Conservation (phyloP, 805 yeast species). For the Candida wancherniae region DNA sequence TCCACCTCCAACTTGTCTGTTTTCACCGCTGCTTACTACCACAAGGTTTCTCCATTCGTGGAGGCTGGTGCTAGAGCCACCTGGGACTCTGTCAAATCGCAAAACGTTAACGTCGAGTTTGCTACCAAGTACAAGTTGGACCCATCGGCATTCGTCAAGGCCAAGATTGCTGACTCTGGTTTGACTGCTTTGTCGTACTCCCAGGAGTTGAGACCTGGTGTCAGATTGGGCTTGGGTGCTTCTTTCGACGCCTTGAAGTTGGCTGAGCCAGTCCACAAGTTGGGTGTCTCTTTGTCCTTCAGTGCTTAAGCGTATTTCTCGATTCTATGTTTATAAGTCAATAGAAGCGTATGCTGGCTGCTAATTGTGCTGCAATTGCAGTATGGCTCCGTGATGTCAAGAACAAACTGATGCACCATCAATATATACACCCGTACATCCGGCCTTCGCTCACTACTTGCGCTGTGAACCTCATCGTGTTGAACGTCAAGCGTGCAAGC, state of each 20-base stretch:
- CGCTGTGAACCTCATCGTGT: slow-evolving; percentile 2
- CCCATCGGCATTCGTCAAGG: slow-evolving; percentile 85
- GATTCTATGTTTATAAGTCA: not conserved
- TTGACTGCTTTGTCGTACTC: slow-evolving; percentile 89
- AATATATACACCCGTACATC: slow-evolving; percentile 13
- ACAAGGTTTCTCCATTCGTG: slow-evolving; percentile 82
- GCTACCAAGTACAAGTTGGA: slow-evolving; percentile 94
- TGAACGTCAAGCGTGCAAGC: not conserved
- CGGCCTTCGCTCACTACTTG: not conserved
- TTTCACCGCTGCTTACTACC: slow-evolving; percentile 95
- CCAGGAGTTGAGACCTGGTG: slow-evolving; percentile 94
- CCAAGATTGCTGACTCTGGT: slow-evolving; percentile 95
- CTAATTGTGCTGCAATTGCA: too few species aligned
- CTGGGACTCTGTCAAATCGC: slow-evolving; percentile 80
- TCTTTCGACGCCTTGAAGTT: slow-evolving; percentile 93
- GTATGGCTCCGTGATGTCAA: too few species aligned
- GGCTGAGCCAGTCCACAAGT: slow-evolving; percentile 95
- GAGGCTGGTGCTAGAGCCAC: slow-evolving; percentile 99
- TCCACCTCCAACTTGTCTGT: slow-evolving; percentile 83
- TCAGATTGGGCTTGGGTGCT: slow-evolving; percentile 94
- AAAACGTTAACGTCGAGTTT: slow-evolving; percentile 87
- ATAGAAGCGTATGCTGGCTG: too few species aligned
- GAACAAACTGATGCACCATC: too few species aligned
- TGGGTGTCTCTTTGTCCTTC: slow-evolving; percentile 92
- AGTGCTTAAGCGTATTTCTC: slow-evolving; percentile 56